These are phyloP conservation scores for Zalaria sp. DNA, from an alignment of 2,329 filamentous ascomycete species.

Conservation along the genomic window DNA sequence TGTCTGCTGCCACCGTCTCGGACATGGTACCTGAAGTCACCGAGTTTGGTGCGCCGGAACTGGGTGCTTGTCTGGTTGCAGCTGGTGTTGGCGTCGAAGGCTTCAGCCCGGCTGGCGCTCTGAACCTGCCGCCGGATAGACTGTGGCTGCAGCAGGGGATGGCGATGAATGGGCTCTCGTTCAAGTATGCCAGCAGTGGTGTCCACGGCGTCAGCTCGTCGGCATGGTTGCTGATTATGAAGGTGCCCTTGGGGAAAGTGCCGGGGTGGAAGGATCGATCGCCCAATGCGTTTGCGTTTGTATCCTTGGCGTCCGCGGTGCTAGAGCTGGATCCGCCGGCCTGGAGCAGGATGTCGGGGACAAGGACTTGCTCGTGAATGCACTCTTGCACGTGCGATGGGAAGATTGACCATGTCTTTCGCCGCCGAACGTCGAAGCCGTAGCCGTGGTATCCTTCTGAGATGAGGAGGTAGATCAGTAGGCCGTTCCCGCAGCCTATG, in stretches of 20 bases:
- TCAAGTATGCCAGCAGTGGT: constrained; percentile 67
- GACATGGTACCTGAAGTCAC: background rate
- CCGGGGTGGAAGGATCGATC: constrained; percentile 40
- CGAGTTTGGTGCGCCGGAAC: background rate
- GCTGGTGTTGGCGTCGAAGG: constrained; percentile 11
- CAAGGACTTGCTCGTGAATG: constrained; percentile 46
- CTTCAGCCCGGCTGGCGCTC: constrained; percentile 34
- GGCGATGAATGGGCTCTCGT: constrained; percentile 68
- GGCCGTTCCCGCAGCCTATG: constrained; percentile 87
- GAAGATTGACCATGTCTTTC: constrained; percentile 77
- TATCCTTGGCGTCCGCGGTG: constrained; percentile 1
- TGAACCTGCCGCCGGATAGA: constrained; percentile 59
- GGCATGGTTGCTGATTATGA: constrained; percentile 93
- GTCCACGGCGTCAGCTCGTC: constrained; percentile 96
- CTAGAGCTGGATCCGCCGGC: background rate
- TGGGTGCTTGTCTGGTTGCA: background rate
- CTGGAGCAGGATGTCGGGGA: constrained; percentile 36
- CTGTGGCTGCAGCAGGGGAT: constrained; percentile 94
- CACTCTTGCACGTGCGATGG: constrained; percentile 30
- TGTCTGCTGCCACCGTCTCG: background rate
- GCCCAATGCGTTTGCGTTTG: constrained; percentile 4
- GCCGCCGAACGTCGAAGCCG: constrained; percentile 79
- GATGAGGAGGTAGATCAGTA: constrained; percentile 71
- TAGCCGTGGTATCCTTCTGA: constrained; percentile 72
- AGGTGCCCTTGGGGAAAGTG: constrained; percentile 56